Base-by-base conservation (phyloP, 306 rosid species). In the Comarum palustre region DNA sequence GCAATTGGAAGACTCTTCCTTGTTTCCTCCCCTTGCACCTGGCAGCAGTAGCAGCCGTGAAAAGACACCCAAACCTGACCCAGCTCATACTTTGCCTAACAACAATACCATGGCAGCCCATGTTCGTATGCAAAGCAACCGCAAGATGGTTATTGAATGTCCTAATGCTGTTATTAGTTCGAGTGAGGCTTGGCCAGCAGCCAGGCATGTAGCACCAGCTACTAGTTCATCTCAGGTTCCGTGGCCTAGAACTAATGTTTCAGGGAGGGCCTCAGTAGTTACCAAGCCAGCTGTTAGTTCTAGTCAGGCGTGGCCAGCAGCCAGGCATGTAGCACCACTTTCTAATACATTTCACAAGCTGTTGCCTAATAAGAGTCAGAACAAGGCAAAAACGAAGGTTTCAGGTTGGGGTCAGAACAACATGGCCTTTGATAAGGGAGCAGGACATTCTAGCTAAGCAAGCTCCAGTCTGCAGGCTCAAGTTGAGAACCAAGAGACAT, bases 1-100 rank as follows among this genome's bases (percentile, higher is more conserved):
- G 58, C 71, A 80, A 31, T 70, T 91, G 82, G 89, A 12, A 69
- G 92, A 84, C 73, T 89, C 98, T 75, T 86, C 89, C 73, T 58
- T 27, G 4, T 94, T 94, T 84, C 98, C 98, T 63, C 92, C 98
- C 5, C 96, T 94, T 19, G 62, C 62, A 57, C 36, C 62, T 57
- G 62, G 62, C 34, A 4, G 36, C 36, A 57, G 62, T 6, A 0
- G 36, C 27, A 52, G 27, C 60, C 20, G 60, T 25, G 36, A 57
- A 25, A 17, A 3, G 14, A 24, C 17, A 11, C 2, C 19, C 34
- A 57, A 25, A 25, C 62, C 15, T 57, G 34, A 57, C 4, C 25
- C 62, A 0, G 62, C 1, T 22, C 31, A 25, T 57, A 19, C 19
- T 25, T 24, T 57, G 7, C 62, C 62, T 11, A 25, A 57, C 32